Base-by-base conservation (phyloP, 495 filamentous ascomycete genomes). In the Lineolata rhizophorae region DNA sequence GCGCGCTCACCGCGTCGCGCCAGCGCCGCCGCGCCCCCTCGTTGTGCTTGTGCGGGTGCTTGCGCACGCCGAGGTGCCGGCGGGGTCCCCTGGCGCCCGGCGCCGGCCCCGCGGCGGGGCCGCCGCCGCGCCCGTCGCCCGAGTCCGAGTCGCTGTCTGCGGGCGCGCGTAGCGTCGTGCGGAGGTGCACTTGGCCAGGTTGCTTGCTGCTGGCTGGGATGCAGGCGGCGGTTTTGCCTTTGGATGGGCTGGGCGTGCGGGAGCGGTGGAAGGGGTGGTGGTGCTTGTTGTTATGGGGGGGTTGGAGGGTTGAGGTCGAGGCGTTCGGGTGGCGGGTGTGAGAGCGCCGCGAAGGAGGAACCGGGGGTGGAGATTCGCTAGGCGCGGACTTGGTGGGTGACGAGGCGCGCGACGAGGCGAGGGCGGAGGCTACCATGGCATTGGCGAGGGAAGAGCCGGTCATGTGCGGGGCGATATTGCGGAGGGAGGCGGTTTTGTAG, bases 21-120 rank as follows among this genome's bases (percentile, higher is more conserved):
- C 82, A 94, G n/a, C 78, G 64, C 44, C 72, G 77, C 14, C 82
- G 68, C 24, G 78, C 65, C 2, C 83, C 84, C 50, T 95, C 84
- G 44, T 78, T 72, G 47, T 94, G 82, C 40, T 84, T 79, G 49
- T 97, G 69, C 1, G 69, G 72, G 39, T 76, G 72, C 42, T 74
- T 73, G 51, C 56, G 67, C 49, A 65, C 61, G 11, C 66, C n/a
- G n/a, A n/a, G n/a, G n/a, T n/a, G n/a, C n/a, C n/a, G n/a, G n/a
- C n/a, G n/a, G n/a, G n/a, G n/a, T n/a, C n/a, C n/a, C n/a, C n/a
- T n/a, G n/a, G n/a, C n/a, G n/a, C n/a, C n/a, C n/a, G n/a, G n/a
- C n/a, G n/a, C n/a, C n/a, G n/a, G n/a, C n/a, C n/a, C n/a, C n/a
- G n/a, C n/a, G n/a, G n/a, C n/a, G n/a, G n/a, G n/a, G n/a, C n/a